Base-by-base conservation (phyloP, 768 basidiomycete genomes). In the Asterophora parasitica region DNA sequence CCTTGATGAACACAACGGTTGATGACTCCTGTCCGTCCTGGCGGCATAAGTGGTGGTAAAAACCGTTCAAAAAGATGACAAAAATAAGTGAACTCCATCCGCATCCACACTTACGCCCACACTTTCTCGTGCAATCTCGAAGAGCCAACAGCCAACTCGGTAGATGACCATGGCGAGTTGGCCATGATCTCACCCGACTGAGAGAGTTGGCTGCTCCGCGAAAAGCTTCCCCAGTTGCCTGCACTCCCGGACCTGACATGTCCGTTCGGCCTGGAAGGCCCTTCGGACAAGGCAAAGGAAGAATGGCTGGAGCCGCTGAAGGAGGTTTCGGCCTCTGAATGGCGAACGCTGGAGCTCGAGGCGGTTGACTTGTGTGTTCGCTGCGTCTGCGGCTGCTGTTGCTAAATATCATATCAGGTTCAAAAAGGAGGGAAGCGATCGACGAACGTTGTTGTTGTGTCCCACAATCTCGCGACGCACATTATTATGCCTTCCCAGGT, bases 211-310 rank as follows among this genome's bases (percentile, higher is more conserved):
- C 67, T 76, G 61, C 70, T 76, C 41, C 82, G 77, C 20, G 78
- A 61, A 56, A 85, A 72, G 57, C 67, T 79, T 35, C 73, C 83
- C 88, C 88, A 89, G 61, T 88, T 89, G 27, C 86, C 86, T 20
- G 83, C 84, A 62, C 87, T 89, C 38, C 88, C 88, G 36, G 85
- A 80, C 51, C 88, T 82, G 50, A 80, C 79, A 59, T 90, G 87
- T 31, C 84, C 83, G 46, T 73, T 80, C 23, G 71, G 69, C 48
- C 85, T 78, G n/a, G 56, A 57, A 55, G 61, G 67, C 33, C 58
- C 68, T 53, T 72, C 76, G 42, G 75, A 67, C 45, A 78, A 58
- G 9, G 66, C 57, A 54, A 71, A 73, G 19, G 74, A 60, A 11
- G 74, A 57, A 57, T 74, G 68, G 16, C 74, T 74, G 16, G 80